Percentiles rank a stretch among this genome's conserved stretches.
These are phyloP conservation scores for Corymbia calophylla DNA, from an alignment of 441 rosid species.

Conservation along the genomic window DNA sequence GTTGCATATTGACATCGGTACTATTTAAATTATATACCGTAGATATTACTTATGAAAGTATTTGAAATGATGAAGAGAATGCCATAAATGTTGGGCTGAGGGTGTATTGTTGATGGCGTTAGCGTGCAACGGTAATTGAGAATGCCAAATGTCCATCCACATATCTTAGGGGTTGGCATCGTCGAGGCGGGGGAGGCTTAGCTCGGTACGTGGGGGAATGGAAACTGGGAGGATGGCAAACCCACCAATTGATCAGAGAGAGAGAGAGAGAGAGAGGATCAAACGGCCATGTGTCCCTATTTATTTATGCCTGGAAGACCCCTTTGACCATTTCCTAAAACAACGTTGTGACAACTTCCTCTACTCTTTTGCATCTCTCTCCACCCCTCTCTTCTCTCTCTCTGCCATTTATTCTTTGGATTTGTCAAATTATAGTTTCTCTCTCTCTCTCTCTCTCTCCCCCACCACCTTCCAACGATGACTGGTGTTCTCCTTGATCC, in stretches of 20 bases:
- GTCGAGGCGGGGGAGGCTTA: background rate
- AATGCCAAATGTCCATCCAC: background rate
- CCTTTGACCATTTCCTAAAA: background rate
- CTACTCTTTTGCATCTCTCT: background rate
- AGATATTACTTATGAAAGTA: background rate
- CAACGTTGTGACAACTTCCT: background rate
- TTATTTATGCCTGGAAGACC: background rate
- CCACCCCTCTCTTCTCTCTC: background rate
- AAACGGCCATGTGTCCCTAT: background rate
- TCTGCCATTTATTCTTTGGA: background rate
- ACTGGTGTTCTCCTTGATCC: background rate
- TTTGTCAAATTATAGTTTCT: background rate
- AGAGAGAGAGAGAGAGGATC: background rate
- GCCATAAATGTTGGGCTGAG: background rate
- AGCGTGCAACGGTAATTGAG: background rate
- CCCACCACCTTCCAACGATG: background rate
- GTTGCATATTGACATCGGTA: too few species aligned
- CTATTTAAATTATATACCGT: background rate
- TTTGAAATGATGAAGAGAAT: background rate
- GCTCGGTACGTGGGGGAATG: background rate
- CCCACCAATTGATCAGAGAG: background rate
- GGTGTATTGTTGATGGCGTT: background rate
- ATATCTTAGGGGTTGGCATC: background rate
- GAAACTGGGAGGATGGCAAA: background rate
- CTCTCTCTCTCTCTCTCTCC: background rate